Percentiles rank a stretch among this genome's conserved stretches.
phyloP scores from a whole-genome alignment of 225 moss, liverwort and hornwort species.

The Marchantia paleacea region DNA sequence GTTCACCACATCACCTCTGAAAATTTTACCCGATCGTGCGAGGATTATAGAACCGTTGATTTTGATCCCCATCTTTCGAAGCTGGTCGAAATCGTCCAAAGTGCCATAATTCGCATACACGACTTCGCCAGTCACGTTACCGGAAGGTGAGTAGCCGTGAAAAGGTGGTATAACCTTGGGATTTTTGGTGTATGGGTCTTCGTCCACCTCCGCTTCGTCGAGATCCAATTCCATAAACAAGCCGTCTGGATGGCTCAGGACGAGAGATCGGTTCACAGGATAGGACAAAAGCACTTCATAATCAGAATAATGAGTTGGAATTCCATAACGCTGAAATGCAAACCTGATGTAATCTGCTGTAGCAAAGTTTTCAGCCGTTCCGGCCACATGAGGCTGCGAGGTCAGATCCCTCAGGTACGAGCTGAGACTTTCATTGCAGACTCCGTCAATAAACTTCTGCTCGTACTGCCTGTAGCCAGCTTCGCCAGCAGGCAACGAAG shows the following conservation, averaged over 20 bases:
- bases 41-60: conserved; percentile 62
- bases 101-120: conserved; percentile 82
- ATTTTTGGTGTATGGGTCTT: conserved; percentile 59
- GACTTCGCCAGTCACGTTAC: conserved; percentile 62
- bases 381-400: conserved; percentile 75
- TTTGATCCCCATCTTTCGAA: conserved; percentile 46
- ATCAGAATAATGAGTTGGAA: conserved; percentile 68
- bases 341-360: conserved; percentile 72
- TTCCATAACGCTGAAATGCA: conserved; percentile 54
- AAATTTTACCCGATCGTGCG: conserved; percentile 60
- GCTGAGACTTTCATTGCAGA: conserved; percentile 66
- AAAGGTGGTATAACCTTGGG: conserved; percentile 66
- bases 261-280: conserved; percentile 62
- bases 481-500: conserved; percentile 28
- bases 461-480: conserved; percentile 44
- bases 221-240: conserved; percentile 37
- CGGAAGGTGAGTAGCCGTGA: conserved; percentile 72
- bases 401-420: conserved; percentile 58
- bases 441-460: conserved; percentile 45
- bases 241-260: conserved; percentile 37
- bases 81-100: conserved; percentile 55
- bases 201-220: conserved; percentile 54
- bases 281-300: conserved; percentile 75
- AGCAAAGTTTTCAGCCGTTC: conserved; percentile 61
- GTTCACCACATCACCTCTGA: conserved; percentile 72